Evolutionary conservation across 225 moss, liverwort and hornwort genomes (phyloP).

Genomic region (Asterella californica): DNA sequence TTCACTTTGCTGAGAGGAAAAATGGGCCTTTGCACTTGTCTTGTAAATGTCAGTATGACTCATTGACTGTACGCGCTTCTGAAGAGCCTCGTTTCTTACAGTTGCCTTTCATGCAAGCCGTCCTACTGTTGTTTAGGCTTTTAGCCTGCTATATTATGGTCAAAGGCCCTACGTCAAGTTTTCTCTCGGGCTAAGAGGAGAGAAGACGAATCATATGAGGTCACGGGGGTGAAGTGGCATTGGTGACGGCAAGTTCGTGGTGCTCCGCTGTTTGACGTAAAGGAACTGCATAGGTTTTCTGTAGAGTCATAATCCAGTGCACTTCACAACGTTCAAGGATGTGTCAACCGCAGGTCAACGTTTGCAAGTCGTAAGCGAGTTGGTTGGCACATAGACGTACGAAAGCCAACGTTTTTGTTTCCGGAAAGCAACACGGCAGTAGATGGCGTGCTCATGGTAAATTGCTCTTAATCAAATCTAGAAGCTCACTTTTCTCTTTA

Average conservation of each 20-base stretch:
- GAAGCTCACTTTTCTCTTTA: not conserved
- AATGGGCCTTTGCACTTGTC: not conserved
- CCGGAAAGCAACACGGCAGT: slow-evolving; percentile 61
- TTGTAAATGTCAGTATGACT: not conserved
- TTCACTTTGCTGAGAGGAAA: not conserved
- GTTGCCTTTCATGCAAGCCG: not conserved
- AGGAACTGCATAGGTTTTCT: not conserved
- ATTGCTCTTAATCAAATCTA: not conserved
- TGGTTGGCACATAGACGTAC: slow-evolving; percentile 60
- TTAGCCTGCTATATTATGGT: too few species aligned
- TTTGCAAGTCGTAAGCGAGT: slow-evolving; percentile 65
- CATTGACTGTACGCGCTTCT: not conserved
- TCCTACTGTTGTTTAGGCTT: not conserved
- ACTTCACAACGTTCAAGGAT: not conserved
- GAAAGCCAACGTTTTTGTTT: slow-evolving; percentile 76
- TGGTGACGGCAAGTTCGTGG: too few species aligned
- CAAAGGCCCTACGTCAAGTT: too few species aligned
- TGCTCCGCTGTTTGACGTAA: not conserved
- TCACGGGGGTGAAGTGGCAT: too few species aligned
- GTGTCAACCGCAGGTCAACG: slow-evolving; percentile 34
- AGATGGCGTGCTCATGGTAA: slow-evolving; percentile 70
- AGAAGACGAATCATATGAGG: too few species aligned
- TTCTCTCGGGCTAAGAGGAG: too few species aligned
- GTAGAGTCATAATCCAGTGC: not conserved
- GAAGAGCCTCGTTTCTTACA: not conserved